Base-by-base conservation (phyloP, 371 early-diverging fungal genomes). In the Mucor sp. region DNA sequence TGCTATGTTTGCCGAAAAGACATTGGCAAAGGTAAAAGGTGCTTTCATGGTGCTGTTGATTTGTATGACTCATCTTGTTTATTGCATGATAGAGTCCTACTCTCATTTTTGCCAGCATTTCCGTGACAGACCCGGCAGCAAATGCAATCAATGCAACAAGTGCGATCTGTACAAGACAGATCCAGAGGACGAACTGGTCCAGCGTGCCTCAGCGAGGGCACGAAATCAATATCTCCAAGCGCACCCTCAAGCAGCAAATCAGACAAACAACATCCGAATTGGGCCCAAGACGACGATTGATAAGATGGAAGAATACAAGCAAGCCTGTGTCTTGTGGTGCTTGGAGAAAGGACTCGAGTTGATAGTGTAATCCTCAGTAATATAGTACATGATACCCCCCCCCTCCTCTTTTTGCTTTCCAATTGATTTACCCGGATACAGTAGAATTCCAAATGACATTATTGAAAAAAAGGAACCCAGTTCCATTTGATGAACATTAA, bases 1-100 rank as follows among this genome's bases (percentile, higher is more conserved):
- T 90, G 90, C 60, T 89, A 88, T 71, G 72, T 89, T 5, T 90
- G 90, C 64, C 77, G 90, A 63, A 80, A 86, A 60, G 89, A 88
- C 62, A 85, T 88, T 59, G 60, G 70, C 2, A 60, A 72, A 60
- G 72, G 72, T 68, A 62, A 37, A 30, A 30, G 30, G 30, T 30
- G 6, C 19, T 17, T 12, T 12, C 6, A 5, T 17, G 19, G 14
- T 25, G 12, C 11, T 11, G 7, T 53, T 12, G 21, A 28, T 28
- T 53, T 28, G 21, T 12, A 27, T 55, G 21, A 28, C 28, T 57
- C 28, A 23, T 19, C 23, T 25, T 9, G 12, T 8, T n/a, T 1
- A 30, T n/a, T n/a, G n/a, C n/a, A n/a, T n/a, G n/a, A 39, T 28
- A 81, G 87, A 86, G 65, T 82, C 84, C 0, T 90, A 90, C 60